A percentile compares a stretch with the other conserved stretches of the same genome.
These are phyloP conservation scores for Blastobotrys capitulatus DNA, from an alignment of 1,139 yeast species.

Conservation along the genomic window DNA sequence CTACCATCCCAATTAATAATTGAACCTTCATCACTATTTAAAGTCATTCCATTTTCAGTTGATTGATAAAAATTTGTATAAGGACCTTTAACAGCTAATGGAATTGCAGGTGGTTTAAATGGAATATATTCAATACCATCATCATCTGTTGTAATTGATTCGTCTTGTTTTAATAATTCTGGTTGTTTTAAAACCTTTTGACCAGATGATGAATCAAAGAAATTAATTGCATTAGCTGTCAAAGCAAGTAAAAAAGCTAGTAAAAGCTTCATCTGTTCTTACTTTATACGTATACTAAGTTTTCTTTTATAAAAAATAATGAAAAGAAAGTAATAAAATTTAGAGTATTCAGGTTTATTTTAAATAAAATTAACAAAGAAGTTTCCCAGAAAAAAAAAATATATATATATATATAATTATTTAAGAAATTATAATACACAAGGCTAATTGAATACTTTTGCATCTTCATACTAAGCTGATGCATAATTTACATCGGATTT, in stretches of 20 bases:
- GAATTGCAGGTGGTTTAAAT: constrained; percentile 9
- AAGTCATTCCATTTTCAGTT: background rate
- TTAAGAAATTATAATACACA: too few relatives aligned
- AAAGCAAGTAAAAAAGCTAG: background rate
- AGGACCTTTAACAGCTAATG: constrained; percentile 8
- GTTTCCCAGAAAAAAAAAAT: too few relatives aligned
- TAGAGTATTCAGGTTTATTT: too few relatives aligned
- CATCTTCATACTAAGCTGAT: too few relatives aligned
- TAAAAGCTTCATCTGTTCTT: background rate
- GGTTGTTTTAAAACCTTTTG: background rate
- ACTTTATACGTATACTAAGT: too few relatives aligned
- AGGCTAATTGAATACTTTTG: too few relatives aligned
- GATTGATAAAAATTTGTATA: constrained; percentile 6
- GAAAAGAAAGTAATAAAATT: too few relatives aligned
- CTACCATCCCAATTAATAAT: constrained; percentile 9
- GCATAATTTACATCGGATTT: too few relatives aligned
- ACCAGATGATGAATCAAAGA: background rate
- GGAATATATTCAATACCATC: constrained; percentile 3
- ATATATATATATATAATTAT: too few relatives aligned
- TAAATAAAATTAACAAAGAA: too few relatives aligned
- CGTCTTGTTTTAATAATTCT: background rate
- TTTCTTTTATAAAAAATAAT: too few relatives aligned
- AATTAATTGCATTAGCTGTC: background rate
- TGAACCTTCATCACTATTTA: constrained; percentile 1
- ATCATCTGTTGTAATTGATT: too few relatives aligned